A percentile compares a stretch with the other conserved stretches of the same genome.
These are phyloP conservation scores for Monilinia vaccinii-corymbosi DNA, from an alignment of 2,329 filamentous ascomycete species.

Conservation along the genomic window DNA sequence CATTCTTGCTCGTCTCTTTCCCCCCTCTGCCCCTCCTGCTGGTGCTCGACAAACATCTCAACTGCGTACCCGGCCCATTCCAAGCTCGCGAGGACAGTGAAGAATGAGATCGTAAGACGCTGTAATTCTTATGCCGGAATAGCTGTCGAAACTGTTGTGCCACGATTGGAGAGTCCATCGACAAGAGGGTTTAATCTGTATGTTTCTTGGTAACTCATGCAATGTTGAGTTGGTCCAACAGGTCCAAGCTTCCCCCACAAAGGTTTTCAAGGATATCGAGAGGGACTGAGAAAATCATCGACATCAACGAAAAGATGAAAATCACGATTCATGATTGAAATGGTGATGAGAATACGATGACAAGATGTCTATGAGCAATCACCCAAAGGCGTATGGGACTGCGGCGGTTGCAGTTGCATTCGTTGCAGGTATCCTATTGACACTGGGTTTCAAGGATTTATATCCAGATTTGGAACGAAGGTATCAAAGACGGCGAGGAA, in stretches of 20 bases:
- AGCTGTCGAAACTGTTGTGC: slow-evolving; percentile 77
- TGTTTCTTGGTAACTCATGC: slow-evolving; percentile 13
- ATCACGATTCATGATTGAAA: not conserved
- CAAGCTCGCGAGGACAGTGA: slow-evolving; percentile 26
- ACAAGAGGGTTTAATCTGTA: slow-evolving; percentile 14
- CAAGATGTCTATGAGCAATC: slow-evolving; percentile 50
- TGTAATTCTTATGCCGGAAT: slow-evolving; percentile 64
- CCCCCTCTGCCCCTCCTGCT: slow-evolving; percentile 14
- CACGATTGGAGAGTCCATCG: slow-evolving; percentile 70
- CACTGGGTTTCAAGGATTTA: slow-evolving; percentile 69
- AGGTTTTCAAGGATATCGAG: slow-evolving; percentile 5
- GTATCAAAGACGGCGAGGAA: slow-evolving; percentile 41
- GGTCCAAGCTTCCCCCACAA: slow-evolving; percentile 32
- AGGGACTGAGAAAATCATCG: slow-evolving; percentile 3
- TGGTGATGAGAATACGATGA: slow-evolving; percentile 15
- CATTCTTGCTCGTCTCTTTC: slow-evolving; percentile 34
- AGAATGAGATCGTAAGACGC: slow-evolving; percentile 39
- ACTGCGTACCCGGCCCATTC: slow-evolving; percentile 32
- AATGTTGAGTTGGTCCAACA: slow-evolving; percentile 18
- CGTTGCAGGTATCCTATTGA: slow-evolving; percentile 64
- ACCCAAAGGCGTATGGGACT: slow-evolving; percentile 52
- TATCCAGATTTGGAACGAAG: slow-evolving; percentile 65
- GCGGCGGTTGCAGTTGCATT: slow-evolving; percentile 66
- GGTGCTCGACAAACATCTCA: slow-evolving; percentile 25
- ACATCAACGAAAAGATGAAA: not conserved